Evolutionary conservation across 805 yeast genomes (phyloP).

Genomic region (Metschnikowia hibisci): DNA sequence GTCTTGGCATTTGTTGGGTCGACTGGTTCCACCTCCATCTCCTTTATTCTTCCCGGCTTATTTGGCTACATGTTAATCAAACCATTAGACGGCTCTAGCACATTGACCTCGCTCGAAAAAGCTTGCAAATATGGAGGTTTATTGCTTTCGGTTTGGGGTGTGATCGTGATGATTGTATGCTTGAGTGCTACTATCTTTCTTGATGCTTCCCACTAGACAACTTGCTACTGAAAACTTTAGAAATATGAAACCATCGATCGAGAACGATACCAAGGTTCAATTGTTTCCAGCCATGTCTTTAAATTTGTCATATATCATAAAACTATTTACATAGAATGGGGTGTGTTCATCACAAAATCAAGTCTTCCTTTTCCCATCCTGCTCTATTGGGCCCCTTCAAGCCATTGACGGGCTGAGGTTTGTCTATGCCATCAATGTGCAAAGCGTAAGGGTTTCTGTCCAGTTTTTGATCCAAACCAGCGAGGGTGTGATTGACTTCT

Average conservation of each 20-base stretch:
- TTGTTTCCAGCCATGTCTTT: no score
- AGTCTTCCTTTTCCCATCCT: slow-evolving; percentile 43
- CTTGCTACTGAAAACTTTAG: no score
- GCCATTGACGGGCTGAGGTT: slow-evolving; percentile 38
- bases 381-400: slow-evolving; percentile 28
- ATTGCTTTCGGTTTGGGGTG: slow-evolving; percentile 62
- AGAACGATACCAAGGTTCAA: no score
- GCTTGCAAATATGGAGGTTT: slow-evolving; percentile 48
- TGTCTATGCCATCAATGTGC: slow-evolving; percentile 32
- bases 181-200: slow-evolving; percentile 46
- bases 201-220: slow-evolving; percentile 33
- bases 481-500: slow-evolving; percentile 75
- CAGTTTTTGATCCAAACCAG: slow-evolving; percentile 47
- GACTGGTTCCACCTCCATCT: slow-evolving; percentile 88
- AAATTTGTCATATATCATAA: neutral
- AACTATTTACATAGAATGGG: neutral
- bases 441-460: slow-evolving; percentile 70
- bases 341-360: slow-evolving; percentile 19
- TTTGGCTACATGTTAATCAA: slow-evolving; percentile 75
- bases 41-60: slow-evolving; percentile 85
- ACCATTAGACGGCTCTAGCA: slow-evolving; percentile 29
- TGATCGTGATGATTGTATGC: slow-evolving; percentile 67
- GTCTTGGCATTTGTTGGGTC: slow-evolving; percentile 88
- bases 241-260: no score
- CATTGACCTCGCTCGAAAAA: slow-evolving; percentile 26